Evolutionary conservation across 2,329 filamentous ascomycete genomes (phyloP).

Genomic region (Lojkania enalia): DNA sequence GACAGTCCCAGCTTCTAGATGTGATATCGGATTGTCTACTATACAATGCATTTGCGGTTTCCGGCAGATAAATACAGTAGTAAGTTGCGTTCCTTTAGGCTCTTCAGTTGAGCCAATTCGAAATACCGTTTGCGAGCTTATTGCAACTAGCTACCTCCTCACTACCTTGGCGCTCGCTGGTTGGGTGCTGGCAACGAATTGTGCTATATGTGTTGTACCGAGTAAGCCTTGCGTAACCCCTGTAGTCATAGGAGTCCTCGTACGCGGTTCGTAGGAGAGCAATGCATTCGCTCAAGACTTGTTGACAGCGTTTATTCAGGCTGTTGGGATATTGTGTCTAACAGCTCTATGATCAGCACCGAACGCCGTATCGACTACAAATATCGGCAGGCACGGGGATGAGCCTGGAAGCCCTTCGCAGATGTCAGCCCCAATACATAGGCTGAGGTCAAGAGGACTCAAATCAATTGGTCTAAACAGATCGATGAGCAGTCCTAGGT

Average conservation of each 20-base stretch:
- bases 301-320: slow-evolving; percentile 22
- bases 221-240: slow-evolving; percentile 34
- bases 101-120: no score
- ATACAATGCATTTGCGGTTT: no score
- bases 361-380: slow-evolving; percentile 25
- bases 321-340: slow-evolving; percentile 27
- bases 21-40: no score
- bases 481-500: no score
- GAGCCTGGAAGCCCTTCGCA: slow-evolving; percentile 25
- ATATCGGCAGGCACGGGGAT: slow-evolving; percentile 16
- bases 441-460: slow-evolving; percentile 23
- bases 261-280: slow-evolving; percentile 29
- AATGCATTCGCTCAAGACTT: slow-evolving; percentile 33
- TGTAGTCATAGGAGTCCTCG: slow-evolving; percentile 29
- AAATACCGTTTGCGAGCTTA: no score
- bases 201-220: slow-evolving; percentile 39
- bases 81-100: no score
- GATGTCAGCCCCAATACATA: slow-evolving; percentile 23
- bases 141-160: no score
- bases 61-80: no score
- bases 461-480: no score
- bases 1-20: no score
- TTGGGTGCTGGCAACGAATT: no score
- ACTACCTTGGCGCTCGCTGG: no score
- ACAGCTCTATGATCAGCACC: slow-evolving; percentile 28